A percentile compares a stretch with the other conserved stretches of the same genome.
phyloP scores from a whole-genome alignment of 2,329 filamentous ascomycete species.

The Paecilomyces formosus region DNA sequence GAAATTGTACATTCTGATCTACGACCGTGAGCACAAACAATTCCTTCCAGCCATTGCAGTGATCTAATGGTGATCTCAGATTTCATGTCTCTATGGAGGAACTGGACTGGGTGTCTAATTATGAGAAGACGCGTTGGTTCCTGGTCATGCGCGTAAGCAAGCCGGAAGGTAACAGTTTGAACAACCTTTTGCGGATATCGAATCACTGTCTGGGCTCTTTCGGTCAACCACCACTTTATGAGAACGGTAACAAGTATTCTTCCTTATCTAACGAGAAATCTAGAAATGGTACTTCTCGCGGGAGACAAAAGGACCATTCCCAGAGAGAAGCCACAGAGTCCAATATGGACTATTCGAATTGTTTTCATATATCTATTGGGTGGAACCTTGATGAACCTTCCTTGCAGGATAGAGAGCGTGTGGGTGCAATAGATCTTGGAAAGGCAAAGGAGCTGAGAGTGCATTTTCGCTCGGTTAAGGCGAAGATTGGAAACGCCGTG shows the following conservation, averaged over 20 bases:
- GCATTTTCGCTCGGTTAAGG: slow-evolving; percentile 57
- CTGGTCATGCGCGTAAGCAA: slow-evolving; percentile 61
- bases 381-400: slow-evolving; percentile 62
- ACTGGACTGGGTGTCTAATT: slow-evolving; percentile 60
- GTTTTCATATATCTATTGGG: slow-evolving; percentile 83
- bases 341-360: slow-evolving; percentile 40
- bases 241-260: slow-evolving; percentile 11
- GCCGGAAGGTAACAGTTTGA: slow-evolving; percentile 48
- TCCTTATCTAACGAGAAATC: neutral
- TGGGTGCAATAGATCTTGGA: slow-evolving; percentile 16
- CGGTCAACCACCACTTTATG: slow-evolving; percentile 65
- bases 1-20: slow-evolving; percentile 37
- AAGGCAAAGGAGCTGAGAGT: slow-evolving; percentile 41
- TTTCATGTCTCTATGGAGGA: slow-evolving; percentile 41
- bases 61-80: slow-evolving; percentile 25
- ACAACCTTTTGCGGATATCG: slow-evolving; percentile 56
- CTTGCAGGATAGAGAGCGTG: slow-evolving; percentile 30
- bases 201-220: slow-evolving; percentile 57
- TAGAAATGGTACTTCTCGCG: slow-evolving; percentile 1
- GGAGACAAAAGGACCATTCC: slow-evolving; percentile 17
- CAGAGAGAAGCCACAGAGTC: slow-evolving; percentile 12
- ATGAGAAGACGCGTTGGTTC: slow-evolving; percentile 68
- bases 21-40: slow-evolving; percentile 32
- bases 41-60: neutral
- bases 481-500: slow-evolving; percentile 67